phyloP scores from a whole-genome alignment of 1,139 yeast genomes.

The Sugiyamaella paludigena region DNA sequence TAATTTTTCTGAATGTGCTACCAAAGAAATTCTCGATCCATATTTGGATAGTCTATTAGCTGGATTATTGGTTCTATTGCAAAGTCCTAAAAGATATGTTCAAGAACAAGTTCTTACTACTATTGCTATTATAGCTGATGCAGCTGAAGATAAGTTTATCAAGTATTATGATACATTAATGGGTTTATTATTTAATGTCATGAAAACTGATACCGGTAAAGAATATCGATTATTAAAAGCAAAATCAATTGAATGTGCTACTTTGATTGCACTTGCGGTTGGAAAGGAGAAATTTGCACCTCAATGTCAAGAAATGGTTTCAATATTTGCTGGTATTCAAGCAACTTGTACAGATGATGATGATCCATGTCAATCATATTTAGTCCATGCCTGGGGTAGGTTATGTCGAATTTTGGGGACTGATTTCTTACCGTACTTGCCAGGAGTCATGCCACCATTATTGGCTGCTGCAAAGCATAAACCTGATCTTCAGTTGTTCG shows the following conservation, averaged over 20 bases:
- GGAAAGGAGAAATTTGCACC: slow-evolving; percentile 86
- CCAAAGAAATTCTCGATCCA: slow-evolving; percentile 84
- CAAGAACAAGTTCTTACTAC: slow-evolving; percentile 97
- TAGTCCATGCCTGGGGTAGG: slow-evolving; percentile 97
- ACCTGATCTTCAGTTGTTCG: slow-evolving; percentile 84
- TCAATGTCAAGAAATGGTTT: slow-evolving; percentile 71
- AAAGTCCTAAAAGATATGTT: slow-evolving; percentile 85
- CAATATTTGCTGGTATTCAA: slow-evolving; percentile 72
- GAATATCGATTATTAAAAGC: slow-evolving; percentile 83
- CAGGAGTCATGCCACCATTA: slow-evolving; percentile 86
- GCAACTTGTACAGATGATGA: slow-evolving; percentile 45
- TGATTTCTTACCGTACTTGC: slow-evolving; percentile 83
- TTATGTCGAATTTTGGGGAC: slow-evolving; percentile 81
- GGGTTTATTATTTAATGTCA: slow-evolving; percentile 81
- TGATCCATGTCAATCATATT: slow-evolving; percentile 82
- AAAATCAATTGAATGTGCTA: slow-evolving; percentile 92
- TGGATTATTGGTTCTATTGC: slow-evolving; percentile 69
- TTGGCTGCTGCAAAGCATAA: slow-evolving; percentile 81
- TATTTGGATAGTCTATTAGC: slow-evolving; percentile 77
- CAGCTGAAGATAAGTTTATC: slow-evolving; percentile 86
- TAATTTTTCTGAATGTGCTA: slow-evolving; percentile 89
- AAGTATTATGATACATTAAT: slow-evolving; percentile 93
- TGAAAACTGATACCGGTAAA: slow-evolving; percentile 73
- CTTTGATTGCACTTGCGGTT: slow-evolving; percentile 94
- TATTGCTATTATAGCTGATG: slow-evolving; percentile 95